A percentile compares a stretch with the other conserved stretches of the same genome.
phyloP scores from a whole-genome alignment of 2,329 filamentous ascomycete genomes.

The Cytospora chrysosperma region DNA sequence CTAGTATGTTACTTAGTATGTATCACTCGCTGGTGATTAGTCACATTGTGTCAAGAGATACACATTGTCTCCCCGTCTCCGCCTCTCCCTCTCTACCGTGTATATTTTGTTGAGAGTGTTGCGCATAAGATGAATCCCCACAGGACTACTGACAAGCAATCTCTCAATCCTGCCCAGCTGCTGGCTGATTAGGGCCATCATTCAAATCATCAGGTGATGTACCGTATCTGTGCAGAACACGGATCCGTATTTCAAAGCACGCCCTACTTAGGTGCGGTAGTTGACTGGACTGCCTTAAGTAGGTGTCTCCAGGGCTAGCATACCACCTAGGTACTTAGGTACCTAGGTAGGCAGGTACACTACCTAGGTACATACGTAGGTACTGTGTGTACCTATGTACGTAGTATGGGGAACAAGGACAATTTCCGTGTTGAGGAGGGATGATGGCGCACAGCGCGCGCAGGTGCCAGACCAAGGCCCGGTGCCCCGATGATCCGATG shows the following conservation, averaged over 20 bases:
- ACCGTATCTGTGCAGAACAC: background rate
- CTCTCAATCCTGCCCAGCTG: slow-evolving; percentile 12
- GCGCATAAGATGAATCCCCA: slow-evolving; percentile 11
- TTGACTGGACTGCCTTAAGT: too few species aligned
- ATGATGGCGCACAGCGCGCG: slow-evolving; percentile 13
- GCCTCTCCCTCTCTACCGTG: too few species aligned
- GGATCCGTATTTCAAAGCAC: background rate
- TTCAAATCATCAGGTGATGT: slow-evolving; percentile 7
- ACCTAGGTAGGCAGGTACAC: too few species aligned
- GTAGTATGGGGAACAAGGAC: slow-evolving; percentile 13
- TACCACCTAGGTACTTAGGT: too few species aligned
- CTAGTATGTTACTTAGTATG: too few species aligned
- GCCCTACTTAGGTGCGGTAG: too few species aligned
- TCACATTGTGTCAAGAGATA: too few species aligned
- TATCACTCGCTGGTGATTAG: background rate
- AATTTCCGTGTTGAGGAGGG: slow-evolving; percentile 11
- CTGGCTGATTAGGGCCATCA: background rate
- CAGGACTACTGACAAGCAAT: slow-evolving; percentile 16
- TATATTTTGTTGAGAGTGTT: background rate
- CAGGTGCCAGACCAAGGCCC: slow-evolving; percentile 14
- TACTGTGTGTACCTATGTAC: too few species aligned
- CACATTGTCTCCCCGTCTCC: too few species aligned
- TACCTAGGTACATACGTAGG: background rate
- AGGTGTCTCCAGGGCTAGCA: too few species aligned
- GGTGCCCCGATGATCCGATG: background rate